Evolutionary conservation across 2,329 filamentous ascomycete genomes (phyloP).

Genomic region (Trichoderma sp.): DNA sequence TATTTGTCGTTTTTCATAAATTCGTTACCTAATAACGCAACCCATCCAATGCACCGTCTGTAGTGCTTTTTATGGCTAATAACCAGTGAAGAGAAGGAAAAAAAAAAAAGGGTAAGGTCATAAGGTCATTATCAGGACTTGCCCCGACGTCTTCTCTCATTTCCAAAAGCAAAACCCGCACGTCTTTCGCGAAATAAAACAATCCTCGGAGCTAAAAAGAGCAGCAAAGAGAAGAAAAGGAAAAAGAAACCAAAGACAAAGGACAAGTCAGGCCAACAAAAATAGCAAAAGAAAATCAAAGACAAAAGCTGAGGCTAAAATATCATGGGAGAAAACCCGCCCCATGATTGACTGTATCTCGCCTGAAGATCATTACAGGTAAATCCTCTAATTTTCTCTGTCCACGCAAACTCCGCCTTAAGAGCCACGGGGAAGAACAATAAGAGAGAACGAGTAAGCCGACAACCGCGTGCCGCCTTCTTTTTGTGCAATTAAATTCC

Average conservation of each 20-base stretch:
- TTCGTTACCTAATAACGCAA: constrained; percentile 44
- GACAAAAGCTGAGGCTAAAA: constrained; percentile 29
- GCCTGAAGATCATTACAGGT: constrained; percentile 44
- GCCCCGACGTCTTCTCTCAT: constrained; percentile 32
- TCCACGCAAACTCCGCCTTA: constrained; percentile 34
- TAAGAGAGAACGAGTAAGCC: constrained; percentile 28
- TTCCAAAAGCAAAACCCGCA: constrained; percentile 30
- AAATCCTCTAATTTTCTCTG: constrained; percentile 37
- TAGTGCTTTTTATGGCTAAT: constrained; percentile 33
- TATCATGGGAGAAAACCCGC: constrained; percentile 29
- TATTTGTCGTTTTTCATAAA: constrained; percentile 43
- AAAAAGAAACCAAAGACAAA: constrained; percentile 28
- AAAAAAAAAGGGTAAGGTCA: constrained; percentile 34
- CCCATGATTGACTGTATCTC: constrained; percentile 36
- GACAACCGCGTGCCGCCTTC: constrained; percentile 28
- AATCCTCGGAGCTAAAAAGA: constrained; percentile 15
- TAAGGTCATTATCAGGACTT: constrained; percentile 41
- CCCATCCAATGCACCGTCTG: constrained; percentile 40
- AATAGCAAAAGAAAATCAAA: constrained; percentile 24
- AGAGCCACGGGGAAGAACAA: constrained; percentile 31
- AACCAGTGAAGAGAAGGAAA: constrained; percentile 31
- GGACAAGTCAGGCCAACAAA: constrained; percentile 14
- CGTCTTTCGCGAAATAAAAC: constrained; percentile 17
- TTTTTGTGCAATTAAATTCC: constrained; percentile 40
- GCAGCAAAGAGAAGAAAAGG: constrained; percentile 25